Base-by-base conservation (phyloP, 2,329 filamentous ascomycete species). In the Cytospora mali region DNA sequence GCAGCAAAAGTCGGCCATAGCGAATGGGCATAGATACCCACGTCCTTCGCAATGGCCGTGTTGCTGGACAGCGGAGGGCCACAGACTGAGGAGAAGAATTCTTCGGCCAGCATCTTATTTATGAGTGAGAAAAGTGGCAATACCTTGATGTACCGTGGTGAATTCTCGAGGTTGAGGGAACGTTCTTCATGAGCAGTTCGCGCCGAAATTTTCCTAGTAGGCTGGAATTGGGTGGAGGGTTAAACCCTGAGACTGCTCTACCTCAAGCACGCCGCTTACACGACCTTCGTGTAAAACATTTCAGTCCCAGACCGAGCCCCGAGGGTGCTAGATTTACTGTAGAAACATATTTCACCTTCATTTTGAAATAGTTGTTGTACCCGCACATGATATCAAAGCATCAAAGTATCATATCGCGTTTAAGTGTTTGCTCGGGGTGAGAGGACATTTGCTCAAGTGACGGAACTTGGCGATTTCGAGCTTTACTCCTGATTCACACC, bases 21-120 rank as follows among this genome's bases (percentile, higher is more conserved):
- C 66, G 92, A 88, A 75, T 97, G 91, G 61, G 91, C 76, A 77
- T 96, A 95, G 72, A 98, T 92, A 70, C 91, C 92, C 55, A 92
- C 88, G 77, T 97, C 93, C 76, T 94, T 88, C 62, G 84, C 81
- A 58, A 88, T 80, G 67, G 85, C 82, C 2, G 86, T 88, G 72
- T 87, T 88, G 70, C 86, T 82, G 65, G 84, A 77, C 62, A 87
- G 74, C 4, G 81, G 84, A 52, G 82, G 80, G 27, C 85, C 86
- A 61, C 80, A 80, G 65, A 87, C 79, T 57, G 85, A 79, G 39
- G 84, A 83, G 67, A 88, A 79, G 71, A 88, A 85, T 64, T 81
- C 80, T 71, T 88, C 85, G 25, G 83, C 81, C 58, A 87, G 71
- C 85, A 88, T 88, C 61, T 54, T 53, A 35, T 27, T 23, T 49